Percentiles rank a stretch among this genome's conserved stretches.
Evolutionary conservation across 495 filamentous ascomycete genomes (phyloP).

Genomic region (Extremus antarcticus): DNA sequence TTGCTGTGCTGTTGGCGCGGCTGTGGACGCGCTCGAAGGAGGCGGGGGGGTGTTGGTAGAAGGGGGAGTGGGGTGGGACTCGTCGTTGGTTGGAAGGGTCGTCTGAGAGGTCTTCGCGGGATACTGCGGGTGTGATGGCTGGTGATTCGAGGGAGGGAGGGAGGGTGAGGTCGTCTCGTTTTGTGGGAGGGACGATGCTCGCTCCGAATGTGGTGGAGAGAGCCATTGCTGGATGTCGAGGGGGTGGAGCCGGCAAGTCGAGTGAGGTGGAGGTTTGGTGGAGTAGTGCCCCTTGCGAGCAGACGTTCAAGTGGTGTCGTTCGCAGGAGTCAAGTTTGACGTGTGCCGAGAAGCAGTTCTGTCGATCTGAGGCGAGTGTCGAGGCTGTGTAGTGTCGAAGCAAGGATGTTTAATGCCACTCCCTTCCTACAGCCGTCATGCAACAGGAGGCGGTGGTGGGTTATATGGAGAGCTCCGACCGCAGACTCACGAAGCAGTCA

Average conservation of each 20-base stretch:
- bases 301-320: not conserved
- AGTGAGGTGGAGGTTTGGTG: not conserved
- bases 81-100: conserved; percentile 1
- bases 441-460: too few species aligned
- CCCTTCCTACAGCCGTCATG: not conserved
- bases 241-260: not conserved
- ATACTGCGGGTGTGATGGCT: conserved; percentile 11
- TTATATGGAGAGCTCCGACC: not conserved
- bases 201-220: conserved; percentile 16
- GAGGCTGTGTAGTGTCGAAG: too few species aligned
- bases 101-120: conserved; percentile 6
- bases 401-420: too few species aligned
- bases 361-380: too few species aligned
- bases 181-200: conserved; percentile 2
- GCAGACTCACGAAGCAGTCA: not conserved
- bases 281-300: too few species aligned
- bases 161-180: conserved; percentile 2
- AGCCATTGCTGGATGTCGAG: not conserved
- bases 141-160: conserved; percentile 14
- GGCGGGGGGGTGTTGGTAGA: conserved; percentile 46
- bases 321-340: too few species aligned
- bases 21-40: conserved; percentile 36
- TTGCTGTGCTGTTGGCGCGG: conserved; percentile 24
- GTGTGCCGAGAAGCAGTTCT: too few species aligned
- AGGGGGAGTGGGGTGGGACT: conserved; percentile 39